A percentile compares a stretch with the other conserved stretches of the same genome.
phyloP scores from a whole-genome alignment of 1,284 basidiomycete species.

The Trichosporon asahii region DNA sequence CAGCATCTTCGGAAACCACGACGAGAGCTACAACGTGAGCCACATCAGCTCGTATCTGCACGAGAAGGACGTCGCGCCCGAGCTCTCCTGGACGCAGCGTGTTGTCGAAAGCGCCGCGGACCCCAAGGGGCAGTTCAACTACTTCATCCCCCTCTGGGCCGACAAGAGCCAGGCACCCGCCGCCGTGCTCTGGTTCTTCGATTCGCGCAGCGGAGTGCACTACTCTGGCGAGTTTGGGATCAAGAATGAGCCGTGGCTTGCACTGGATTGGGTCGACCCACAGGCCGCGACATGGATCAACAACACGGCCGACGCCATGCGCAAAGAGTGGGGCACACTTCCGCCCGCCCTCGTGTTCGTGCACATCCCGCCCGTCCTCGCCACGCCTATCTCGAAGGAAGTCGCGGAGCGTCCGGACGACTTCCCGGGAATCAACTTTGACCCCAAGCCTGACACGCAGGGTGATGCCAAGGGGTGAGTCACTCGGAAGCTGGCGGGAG shows the following conservation, averaged over 20 bases:
- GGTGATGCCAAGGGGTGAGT: constrained; percentile 10
- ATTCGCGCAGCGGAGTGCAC: constrained; percentile 21
- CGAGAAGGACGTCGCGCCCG: not conserved
- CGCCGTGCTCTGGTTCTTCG: constrained; percentile 31
- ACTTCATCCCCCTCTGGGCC: constrained; percentile 29
- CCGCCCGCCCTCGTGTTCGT: constrained; percentile 25
- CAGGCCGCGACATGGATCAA: constrained; percentile 17
- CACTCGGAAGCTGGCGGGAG: too few relatives aligned
- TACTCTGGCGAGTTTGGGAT: constrained; percentile 17
- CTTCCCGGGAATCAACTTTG: constrained; percentile 16
- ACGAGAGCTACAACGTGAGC: constrained; percentile 32
- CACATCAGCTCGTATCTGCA: constrained; percentile 6
- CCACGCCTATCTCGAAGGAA: not conserved
- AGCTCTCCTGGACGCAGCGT: constrained; percentile 12
- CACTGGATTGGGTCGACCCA: constrained; percentile 29
- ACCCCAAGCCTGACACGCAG: constrained; percentile 10
- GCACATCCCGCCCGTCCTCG: constrained; percentile 23
- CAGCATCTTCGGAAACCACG: constrained; percentile 27
- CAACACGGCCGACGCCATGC: constrained; percentile 5
- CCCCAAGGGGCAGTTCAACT: constrained; percentile 25
- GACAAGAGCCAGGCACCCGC: constrained; percentile 10
- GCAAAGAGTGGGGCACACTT: constrained; percentile 17
- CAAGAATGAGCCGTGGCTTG: constrained; percentile 15
- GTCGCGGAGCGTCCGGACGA: constrained; percentile 1
- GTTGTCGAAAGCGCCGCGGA: not conserved